A percentile compares a stretch with the other conserved stretches of the same genome.
phyloP scores from a whole-genome alignment of 257 asterid species.

The Leonotis leonurus region DNA sequence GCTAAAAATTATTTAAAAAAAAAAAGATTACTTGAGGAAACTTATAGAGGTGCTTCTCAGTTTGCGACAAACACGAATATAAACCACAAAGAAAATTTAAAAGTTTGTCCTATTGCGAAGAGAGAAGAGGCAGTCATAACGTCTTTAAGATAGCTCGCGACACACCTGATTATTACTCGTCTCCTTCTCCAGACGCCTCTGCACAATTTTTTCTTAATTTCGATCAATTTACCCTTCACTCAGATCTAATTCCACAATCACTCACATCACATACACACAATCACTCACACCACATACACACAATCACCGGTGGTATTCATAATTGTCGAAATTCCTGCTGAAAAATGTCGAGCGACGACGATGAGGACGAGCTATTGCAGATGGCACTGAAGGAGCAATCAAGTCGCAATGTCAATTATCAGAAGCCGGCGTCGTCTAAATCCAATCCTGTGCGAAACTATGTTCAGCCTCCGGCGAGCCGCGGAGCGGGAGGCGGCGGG shows the following conservation, averaged over 20 bases:
- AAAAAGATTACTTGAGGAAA: too few relatives aligned
- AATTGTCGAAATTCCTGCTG: not conserved
- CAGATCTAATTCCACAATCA: constrained; percentile 32
- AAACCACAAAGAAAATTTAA: too few relatives aligned
- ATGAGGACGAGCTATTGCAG: constrained; percentile 93
- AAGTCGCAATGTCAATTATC: constrained; percentile 62
- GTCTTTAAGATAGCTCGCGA: constrained; percentile 2
- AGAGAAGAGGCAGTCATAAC: too few relatives aligned
- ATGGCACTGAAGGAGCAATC: constrained; percentile 89
- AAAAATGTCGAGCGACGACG: constrained; percentile 79
- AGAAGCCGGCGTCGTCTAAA: constrained; percentile 41
- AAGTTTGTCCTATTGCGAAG: too few relatives aligned
- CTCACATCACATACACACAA: constrained; percentile 10
- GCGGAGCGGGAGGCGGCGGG: constrained; percentile 23
- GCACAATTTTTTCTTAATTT: constrained; percentile 5
- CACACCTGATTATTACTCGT: constrained; percentile 18
- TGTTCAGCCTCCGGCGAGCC: constrained; percentile 66
- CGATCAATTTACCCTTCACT: constrained; percentile 13
- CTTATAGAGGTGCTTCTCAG: too few relatives aligned
- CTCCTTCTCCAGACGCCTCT: constrained; percentile 16
- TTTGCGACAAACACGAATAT: too few relatives aligned
- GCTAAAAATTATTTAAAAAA: too few relatives aligned
- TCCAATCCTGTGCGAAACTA: constrained; percentile 67
- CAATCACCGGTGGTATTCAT: not conserved
- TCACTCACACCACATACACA: constrained; percentile 1